These are phyloP conservation scores for Kwoniella bestiolae DNA, from an alignment of 768 basidiomycete species.

Conservation along the genomic window DNA sequence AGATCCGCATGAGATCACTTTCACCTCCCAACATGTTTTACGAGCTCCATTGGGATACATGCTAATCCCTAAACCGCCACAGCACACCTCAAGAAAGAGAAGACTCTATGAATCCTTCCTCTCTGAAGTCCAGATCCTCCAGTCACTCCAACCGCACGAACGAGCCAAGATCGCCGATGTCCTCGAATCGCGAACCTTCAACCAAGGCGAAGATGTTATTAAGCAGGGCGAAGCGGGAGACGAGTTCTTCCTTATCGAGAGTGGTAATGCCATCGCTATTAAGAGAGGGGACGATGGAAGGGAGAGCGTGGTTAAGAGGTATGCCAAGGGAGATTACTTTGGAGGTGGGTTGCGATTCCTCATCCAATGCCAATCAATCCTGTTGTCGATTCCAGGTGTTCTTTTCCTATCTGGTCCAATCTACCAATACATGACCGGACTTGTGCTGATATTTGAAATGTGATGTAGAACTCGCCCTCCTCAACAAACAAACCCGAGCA, in stretches of 20 bases:
- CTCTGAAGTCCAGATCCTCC: slow-evolving; percentile 82
- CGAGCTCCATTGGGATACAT: no score
- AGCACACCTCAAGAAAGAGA: slow-evolving; percentile 80
- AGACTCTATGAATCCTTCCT: slow-evolving; percentile 98
- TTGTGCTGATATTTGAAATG: slow-evolving; percentile 1
- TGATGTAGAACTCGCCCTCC: slow-evolving; percentile 77
- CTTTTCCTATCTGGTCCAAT: not conserved
- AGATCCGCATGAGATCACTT: no score
- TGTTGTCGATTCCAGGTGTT: no score
- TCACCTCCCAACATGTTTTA: no score
- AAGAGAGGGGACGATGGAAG: slow-evolving; percentile 65
- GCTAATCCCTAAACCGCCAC: slow-evolving; percentile 4
- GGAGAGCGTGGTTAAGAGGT: slow-evolving; percentile 69
- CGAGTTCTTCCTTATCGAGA: slow-evolving; percentile 97
- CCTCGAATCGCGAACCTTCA: slow-evolving; percentile 77
- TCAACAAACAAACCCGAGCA: slow-evolving; percentile 85
- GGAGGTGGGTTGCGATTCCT: slow-evolving; percentile 75
- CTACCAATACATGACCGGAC: no score
- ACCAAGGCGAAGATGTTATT: slow-evolving; percentile 85
- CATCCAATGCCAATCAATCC: no score
- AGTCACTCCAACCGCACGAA: slow-evolving; percentile 82
- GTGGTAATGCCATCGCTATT: slow-evolving; percentile 84
- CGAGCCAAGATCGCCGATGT: slow-evolving; percentile 97
- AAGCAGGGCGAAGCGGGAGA: slow-evolving; percentile 93
- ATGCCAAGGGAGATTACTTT: slow-evolving; percentile 94